A percentile compares a stretch with the other conserved stretches of the same genome.
phyloP scores from a whole-genome alignment of 768 basidiomycete species.

The Crepidotus variabilis region DNA sequence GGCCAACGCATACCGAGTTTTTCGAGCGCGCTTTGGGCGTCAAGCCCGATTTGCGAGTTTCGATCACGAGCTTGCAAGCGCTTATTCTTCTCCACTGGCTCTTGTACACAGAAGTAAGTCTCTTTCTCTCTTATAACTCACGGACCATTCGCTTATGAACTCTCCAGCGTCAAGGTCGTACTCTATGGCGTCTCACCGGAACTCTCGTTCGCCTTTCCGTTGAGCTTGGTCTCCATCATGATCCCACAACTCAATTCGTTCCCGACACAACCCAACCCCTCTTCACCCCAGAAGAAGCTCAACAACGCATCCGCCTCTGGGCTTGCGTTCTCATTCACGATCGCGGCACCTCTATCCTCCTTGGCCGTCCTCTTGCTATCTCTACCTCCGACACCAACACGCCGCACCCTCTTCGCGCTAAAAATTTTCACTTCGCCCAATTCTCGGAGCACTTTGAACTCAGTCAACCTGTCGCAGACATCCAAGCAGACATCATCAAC shows the following conservation, averaged over 20 bases:
- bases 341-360: constrained; percentile 82
- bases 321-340: constrained; percentile 83
- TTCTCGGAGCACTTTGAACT: constrained; percentile 79
- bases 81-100: constrained; percentile 87
- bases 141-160: constrained; percentile 5
- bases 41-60: constrained; percentile 81
- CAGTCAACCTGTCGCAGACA: constrained; percentile 73
- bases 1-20: constrained; percentile 84
- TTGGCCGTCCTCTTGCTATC: constrained; percentile 82
- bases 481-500: constrained; percentile 88
- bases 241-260: constrained; percentile 63
- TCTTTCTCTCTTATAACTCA: background rate
- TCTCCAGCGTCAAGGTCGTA: constrained; percentile 78
- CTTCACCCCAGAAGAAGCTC: constrained; percentile 75
- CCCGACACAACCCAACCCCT: constrained; percentile 32
- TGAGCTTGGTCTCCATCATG: constrained; percentile 84
- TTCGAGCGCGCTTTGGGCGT: constrained; percentile 74
- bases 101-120: constrained; percentile 76
- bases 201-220: constrained; percentile 78
- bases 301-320: constrained; percentile 81
- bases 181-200: constrained; percentile 85
- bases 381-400: constrained; percentile 82
- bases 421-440: constrained; percentile 36
- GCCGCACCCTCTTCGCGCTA: constrained; percentile 56
- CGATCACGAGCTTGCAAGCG: constrained; percentile 78